Percentiles rank a stretch among this genome's conserved stretches.
These are phyloP conservation scores for Excoecaria agallocha DNA, from an alignment of 345 rosid genomes.

Conservation along the genomic window DNA sequence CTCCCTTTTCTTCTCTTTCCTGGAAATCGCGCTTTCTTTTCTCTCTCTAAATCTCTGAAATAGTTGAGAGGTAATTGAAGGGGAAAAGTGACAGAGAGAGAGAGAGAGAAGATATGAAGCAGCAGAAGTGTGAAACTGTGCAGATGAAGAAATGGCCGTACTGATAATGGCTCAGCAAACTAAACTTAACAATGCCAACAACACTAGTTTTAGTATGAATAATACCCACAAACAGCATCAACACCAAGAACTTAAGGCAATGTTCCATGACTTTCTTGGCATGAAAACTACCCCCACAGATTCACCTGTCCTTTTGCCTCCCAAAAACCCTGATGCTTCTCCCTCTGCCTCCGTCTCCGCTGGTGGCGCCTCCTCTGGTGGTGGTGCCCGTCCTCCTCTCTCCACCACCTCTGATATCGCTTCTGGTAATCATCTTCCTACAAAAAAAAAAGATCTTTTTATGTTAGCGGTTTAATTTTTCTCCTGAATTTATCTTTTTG, in stretches of 20 bases:
- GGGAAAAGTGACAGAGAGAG: too few relatives aligned
- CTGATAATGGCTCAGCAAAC: constrained; percentile 41
- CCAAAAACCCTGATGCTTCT: constrained; percentile 38
- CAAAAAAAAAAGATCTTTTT: background rate
- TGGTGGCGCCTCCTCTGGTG: constrained; percentile 55
- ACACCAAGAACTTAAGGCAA: constrained; percentile 38
- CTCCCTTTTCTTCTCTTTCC: constrained; percentile 9
- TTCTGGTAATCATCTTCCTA: constrained; percentile 37
- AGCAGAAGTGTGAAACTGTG: constrained; percentile 26
- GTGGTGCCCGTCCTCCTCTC: constrained; percentile 51
- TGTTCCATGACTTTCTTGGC: constrained; percentile 90
- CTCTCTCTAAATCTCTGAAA: constrained; percentile 20
- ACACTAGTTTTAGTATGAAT: constrained; percentile 14
- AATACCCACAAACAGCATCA: constrained; percentile 12
- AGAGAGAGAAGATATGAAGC: constrained; percentile 28
- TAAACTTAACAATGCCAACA: constrained; percentile 35
- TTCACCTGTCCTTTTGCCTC: constrained; percentile 37
- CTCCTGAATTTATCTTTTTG: background rate
- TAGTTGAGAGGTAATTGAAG: background rate
- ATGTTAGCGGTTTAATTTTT: background rate
- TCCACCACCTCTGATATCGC: constrained; percentile 88
- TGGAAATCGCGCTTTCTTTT: constrained; percentile 29
- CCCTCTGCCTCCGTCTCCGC: constrained; percentile 47
- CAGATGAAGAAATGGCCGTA: constrained; percentile 49
- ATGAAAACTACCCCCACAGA: constrained; percentile 38